Evolutionary conservation across 208 protist species (phyloP), one percentile per base, ranked within the genome.

Genomic region (Wallacemonas sp.): DNA sequence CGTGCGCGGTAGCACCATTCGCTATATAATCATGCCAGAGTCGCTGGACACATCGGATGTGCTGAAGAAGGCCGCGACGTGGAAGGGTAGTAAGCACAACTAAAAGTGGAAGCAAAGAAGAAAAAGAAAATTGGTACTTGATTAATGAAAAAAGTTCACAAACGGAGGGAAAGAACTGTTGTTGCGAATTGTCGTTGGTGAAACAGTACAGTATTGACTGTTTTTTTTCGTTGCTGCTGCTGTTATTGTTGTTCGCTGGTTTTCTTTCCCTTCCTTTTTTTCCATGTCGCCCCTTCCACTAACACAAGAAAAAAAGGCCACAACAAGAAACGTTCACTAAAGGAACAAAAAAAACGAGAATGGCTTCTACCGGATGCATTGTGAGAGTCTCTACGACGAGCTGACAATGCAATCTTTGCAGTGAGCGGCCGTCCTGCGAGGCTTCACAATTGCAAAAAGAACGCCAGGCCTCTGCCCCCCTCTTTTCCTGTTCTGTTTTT

Each of bases 21-120:
- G 98, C 32, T 99, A 99, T 69, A 92, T 97, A 38, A 98, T 99
- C 68, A 86, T 99, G 49, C 98, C 98, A 6, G 98, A 99, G 66
- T 79, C 78, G 12, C 84, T 90, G 26, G 79, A 99, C 54, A 99
- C 99, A 52, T 74, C 99, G 29, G 98, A 99, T 61, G 97, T 90
- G 11, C 68, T 91, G 32, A 83, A 87, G 64, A 81, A 84, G 81
- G 63, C 83, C 0, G 67, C 84, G 2, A 48, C 65, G 0, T 71
- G 70, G 26, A 74, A 76, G 63, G 78, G 63, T 26, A 30, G 57
- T 24, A 38, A 61, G 36, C 56, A 29, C 56, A 24, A 70, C 21
- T 62, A 49, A 47, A 19, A 49, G 44, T 41, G 6, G 14, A 41
- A 41, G 6, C 9, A 41, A 41, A 41, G 6, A 41, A 47, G 17